phyloP scores from a whole-genome alignment of 805 yeast genomes.

The Kodamaea kakaduensis region DNA sequence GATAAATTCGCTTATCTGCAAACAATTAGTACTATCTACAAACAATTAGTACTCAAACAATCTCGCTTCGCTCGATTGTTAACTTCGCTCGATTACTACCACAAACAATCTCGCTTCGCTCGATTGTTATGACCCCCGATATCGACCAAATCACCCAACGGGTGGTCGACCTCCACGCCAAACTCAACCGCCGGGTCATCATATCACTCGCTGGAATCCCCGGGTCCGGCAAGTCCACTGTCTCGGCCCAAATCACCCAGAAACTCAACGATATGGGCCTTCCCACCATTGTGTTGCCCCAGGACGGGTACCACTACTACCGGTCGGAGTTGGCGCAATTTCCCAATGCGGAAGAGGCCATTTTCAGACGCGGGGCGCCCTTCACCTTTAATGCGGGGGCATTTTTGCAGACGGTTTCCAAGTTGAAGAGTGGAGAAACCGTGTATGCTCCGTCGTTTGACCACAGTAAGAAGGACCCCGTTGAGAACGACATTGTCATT shows the following conservation, averaged over 20 bases:
- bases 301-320: slow-evolving; percentile 40
- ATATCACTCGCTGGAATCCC: slow-evolving; percentile 73
- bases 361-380: slow-evolving; percentile 76
- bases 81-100: too few relatives aligned
- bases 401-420: slow-evolving; percentile 10
- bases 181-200: slow-evolving; percentile 35
- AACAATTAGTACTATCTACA: too few relatives aligned
- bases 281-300: slow-evolving; percentile 27
- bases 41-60: too few relatives aligned
- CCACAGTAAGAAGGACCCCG: slow-evolving; percentile 25
- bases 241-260: slow-evolving; percentile 46
- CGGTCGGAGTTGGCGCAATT: slow-evolving; percentile 34
- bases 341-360: slow-evolving; percentile 54
- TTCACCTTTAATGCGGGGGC: slow-evolving; percentile 69
- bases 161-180: slow-evolving; percentile 9
- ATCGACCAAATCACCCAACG: slow-evolving; percentile 1
- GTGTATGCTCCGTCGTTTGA: slow-evolving; percentile 30
- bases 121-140: not conserved
- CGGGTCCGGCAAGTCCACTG: slow-evolving; percentile 80
- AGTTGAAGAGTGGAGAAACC: slow-evolving; percentile 5
- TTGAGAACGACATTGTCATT: slow-evolving; percentile 18
- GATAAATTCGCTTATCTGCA: too few relatives aligned
- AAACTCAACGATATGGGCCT: slow-evolving; percentile 15
- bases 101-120: too few relatives aligned
- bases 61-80: too few relatives aligned